phyloP scores from a whole-genome alignment of 2,329 filamentous ascomycete genomes.

The Pseudogymnoascus sp. region DNA sequence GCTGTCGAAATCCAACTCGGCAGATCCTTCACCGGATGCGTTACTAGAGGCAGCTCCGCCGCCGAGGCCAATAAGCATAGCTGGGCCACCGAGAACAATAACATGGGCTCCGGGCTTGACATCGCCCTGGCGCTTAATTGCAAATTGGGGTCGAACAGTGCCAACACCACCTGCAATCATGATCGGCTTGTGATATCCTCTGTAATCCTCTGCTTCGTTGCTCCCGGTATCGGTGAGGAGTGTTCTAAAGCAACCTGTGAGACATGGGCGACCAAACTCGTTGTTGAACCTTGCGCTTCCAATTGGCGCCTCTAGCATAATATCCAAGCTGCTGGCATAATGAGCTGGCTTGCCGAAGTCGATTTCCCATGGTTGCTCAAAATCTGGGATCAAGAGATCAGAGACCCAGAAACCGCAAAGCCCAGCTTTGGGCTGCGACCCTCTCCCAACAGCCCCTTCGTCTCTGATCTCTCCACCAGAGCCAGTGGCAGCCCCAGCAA shows the following conservation, averaged over 20 bases:
- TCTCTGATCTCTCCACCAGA: conserved; percentile 94
- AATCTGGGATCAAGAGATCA: conserved; percentile 80
- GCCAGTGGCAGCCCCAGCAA: conserved; percentile 86
- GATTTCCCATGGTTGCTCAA: conserved; percentile 79
- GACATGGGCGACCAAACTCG: conserved; percentile 86
- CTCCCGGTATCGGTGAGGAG: conserved; percentile 65
- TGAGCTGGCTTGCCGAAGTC: conserved; percentile 85
- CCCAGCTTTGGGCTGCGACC: conserved; percentile 87
- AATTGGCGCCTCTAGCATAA: conserved; percentile 96
- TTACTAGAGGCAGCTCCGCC: conserved; percentile 91
- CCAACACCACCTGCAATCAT: conserved; percentile 97
- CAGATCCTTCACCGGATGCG: conserved; percentile 77
- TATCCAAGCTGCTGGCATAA: conserved; percentile 88
- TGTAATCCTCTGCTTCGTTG: conserved; percentile 55
- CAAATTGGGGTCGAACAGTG: conserved; percentile 83
- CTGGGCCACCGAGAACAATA: conserved; percentile 88
- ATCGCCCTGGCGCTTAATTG: conserved; percentile 71
- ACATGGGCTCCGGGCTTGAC: conserved; percentile 85
- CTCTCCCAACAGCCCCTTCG: conserved; percentile 87
- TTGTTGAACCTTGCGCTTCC: conserved; percentile 96
- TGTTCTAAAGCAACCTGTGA: conserved; percentile 86
- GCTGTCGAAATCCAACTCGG: conserved; percentile 92
- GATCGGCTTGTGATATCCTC: conserved; percentile 96
- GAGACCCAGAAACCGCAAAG: conserved; percentile 92
- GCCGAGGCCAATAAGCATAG: conserved; percentile 95